Base-by-base conservation (phyloP, 352 stramenopile genomes). In the Phytophthora hybrid region DNA sequence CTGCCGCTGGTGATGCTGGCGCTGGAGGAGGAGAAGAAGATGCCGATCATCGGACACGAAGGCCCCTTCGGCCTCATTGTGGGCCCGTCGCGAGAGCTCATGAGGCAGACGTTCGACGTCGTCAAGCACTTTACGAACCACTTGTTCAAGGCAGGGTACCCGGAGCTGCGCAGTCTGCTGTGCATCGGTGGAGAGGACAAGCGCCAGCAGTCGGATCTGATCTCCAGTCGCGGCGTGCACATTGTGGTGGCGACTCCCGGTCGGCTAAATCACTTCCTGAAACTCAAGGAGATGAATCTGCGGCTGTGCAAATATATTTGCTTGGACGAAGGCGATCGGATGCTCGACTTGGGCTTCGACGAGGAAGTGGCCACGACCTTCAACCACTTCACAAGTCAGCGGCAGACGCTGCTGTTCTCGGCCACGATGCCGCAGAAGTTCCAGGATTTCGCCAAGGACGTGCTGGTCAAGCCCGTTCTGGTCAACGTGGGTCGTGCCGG, bases 371-470 rank as follows among this genome's bases (percentile, higher is more conserved):
- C 95, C 54, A 95, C 97, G 51, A 99, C 99, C 41, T 99, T 99
- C 77, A 99, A 99, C 75, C 94, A 99, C 68, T 99, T 99, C 73
- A 91, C 86, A 16, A 84, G 87, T 54, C 98, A 99, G 88, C 91
- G 97, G 16, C 98, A 99, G 83, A 99, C 98, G 34, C 89, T 99
- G 49, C 82, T 99, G 34, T 99, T 99, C 79, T 98, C 89, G 44
- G 98, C 98, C 34, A 99, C 98, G 18, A 99, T 99, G 95, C 98
- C 98, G 0, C 97, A 99, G 73, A 99, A 99, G 72, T 99, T 99
- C 83, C 96, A 99, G 80, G 97, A 99, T 76, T 99, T 99, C 84
- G 97, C 98, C 26, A 98, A 99, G 74, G 83, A 96, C 67, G 89
- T 96, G 71, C 83, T 99, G 14, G 95, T 99, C 9, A 91, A 97